Evolutionary conservation across 225 moss, liverwort and hornwort genomes (phyloP).

Genomic region (Climacium dendroides): DNA sequence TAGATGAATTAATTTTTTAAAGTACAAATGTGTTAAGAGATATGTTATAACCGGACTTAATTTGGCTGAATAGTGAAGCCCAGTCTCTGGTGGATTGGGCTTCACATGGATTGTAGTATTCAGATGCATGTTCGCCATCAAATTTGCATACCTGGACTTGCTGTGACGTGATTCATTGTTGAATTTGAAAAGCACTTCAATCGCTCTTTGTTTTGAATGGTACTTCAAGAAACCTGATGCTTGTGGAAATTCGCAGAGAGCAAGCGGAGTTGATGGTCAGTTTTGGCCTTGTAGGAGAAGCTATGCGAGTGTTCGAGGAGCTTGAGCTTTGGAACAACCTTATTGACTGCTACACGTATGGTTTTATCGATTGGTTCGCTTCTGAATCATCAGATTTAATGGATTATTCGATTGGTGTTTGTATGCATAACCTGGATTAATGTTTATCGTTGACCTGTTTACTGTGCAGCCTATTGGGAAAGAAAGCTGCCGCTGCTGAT

Average conservation of each 20-base stretch:
- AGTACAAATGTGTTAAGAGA: not conserved
- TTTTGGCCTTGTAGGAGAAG: slow-evolving; percentile 94
- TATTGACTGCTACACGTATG: slow-evolving; percentile 92
- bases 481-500: slow-evolving; percentile 86
- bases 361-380: not conserved
- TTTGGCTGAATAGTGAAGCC: not conserved
- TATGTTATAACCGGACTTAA: not conserved
- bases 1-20: not conserved
- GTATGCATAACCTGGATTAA: not conserved
- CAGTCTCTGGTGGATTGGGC: not conserved
- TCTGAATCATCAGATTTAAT: not conserved
- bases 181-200: not conserved
- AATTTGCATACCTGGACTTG: not conserved
- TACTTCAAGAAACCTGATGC: not conserved
- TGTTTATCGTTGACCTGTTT: not conserved
- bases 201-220: not conserved
- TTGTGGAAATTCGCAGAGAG: slow-evolving; percentile 49
- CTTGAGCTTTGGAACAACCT: slow-evolving; percentile 97
- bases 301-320: slow-evolving; percentile 85
- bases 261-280: slow-evolving; percentile 97
- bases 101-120: not conserved
- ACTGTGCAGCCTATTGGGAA: slow-evolving; percentile 65
- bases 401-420: not conserved
- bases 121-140: not conserved
- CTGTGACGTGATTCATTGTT: not conserved